Conservation (phyloP, 2,329 filamentous ascomycete species). For the Colletotrichum caudatum region DNA sequence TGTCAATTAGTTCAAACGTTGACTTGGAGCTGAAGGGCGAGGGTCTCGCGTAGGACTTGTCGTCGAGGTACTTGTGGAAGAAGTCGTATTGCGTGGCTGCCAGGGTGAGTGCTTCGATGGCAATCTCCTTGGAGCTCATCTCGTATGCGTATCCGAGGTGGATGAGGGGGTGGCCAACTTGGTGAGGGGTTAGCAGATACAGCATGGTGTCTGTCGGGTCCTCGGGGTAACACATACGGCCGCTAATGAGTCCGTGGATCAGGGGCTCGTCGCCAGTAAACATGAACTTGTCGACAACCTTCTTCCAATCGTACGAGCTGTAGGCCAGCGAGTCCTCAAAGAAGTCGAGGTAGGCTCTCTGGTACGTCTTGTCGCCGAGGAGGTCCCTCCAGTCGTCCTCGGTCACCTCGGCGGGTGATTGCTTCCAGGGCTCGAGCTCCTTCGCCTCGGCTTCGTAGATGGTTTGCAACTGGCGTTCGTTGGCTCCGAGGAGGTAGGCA, state of each 20-base stretch:
- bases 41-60: slow-evolving; percentile 76
- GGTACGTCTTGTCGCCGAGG: slow-evolving; percentile 82
- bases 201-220: background rate
- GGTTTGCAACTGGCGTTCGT: slow-evolving; percentile 76
- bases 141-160: slow-evolving; percentile 96
- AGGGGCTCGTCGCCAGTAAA: slow-evolving; percentile 81
- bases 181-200: slow-evolving; percentile 45
- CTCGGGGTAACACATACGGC: slow-evolving; percentile 70
- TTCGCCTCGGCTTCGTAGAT: slow-evolving; percentile 84
- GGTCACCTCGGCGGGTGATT: slow-evolving; percentile 86
- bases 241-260: slow-evolving; percentile 82
- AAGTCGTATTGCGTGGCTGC: slow-evolving; percentile 69
- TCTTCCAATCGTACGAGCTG: slow-evolving; percentile 86
- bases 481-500: slow-evolving; percentile 86
- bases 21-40: slow-evolving; percentile 71
- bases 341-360: slow-evolving; percentile 92
- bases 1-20: slow-evolving; percentile 77
- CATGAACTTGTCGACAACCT: slow-evolving; percentile 80
- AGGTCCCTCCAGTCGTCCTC: slow-evolving; percentile 89
- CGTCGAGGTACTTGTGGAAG: slow-evolving; percentile 77
- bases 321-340: slow-evolving; percentile 90
- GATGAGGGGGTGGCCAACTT: slow-evolving; percentile 92
- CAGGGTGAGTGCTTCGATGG: slow-evolving; percentile 87
- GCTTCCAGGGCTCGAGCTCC: slow-evolving; percentile 81
- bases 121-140: slow-evolving; percentile 84